Conservation (phyloP, 2,329 filamentous ascomycete genomes). For the Capronia coronata region DNA sequence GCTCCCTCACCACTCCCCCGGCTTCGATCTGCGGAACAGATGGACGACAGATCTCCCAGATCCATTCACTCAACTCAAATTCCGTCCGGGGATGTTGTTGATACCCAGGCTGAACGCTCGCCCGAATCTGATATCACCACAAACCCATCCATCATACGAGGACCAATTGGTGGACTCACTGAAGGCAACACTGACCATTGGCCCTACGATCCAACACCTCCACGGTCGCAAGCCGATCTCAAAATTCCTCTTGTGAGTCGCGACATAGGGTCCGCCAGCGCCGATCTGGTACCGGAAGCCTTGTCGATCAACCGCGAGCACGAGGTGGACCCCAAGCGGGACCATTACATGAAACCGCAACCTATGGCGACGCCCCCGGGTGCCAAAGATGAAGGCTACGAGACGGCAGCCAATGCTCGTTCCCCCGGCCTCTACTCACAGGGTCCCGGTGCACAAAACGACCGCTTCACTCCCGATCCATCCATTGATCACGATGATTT, state of each 20-base stretch:
- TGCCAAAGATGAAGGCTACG: slow-evolving; percentile 82
- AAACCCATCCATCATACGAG: slow-evolving; percentile 77
- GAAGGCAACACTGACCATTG: slow-evolving; percentile 48
- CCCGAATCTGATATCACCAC: slow-evolving; percentile 63
- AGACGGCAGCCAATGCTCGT: slow-evolving; percentile 56
- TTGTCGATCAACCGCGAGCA: slow-evolving; percentile 33
- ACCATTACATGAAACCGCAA: slow-evolving; percentile 34
- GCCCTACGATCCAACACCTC: slow-evolving; percentile 52
- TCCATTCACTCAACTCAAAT: slow-evolving; percentile 21
- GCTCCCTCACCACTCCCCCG: slow-evolving; percentile 51
- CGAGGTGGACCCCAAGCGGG: slow-evolving; percentile 34
- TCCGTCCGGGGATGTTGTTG: slow-evolving; percentile 4
- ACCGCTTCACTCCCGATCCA: slow-evolving; percentile 14
- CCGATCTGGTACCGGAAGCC: slow-evolving; percentile 32
- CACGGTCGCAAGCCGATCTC: slow-evolving; percentile 33
- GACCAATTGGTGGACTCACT: slow-evolving; percentile 56
- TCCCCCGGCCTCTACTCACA: slow-evolving; percentile 24
- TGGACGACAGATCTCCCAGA: slow-evolving; percentile 5
- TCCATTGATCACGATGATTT: slow-evolving; percentile 5
- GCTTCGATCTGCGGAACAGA: slow-evolving; percentile 10
- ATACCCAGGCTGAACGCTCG: slow-evolving; percentile 21
- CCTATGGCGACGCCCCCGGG: slow-evolving; percentile 51
- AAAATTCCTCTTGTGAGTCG: slow-evolving; percentile 34
- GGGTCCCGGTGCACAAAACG: slow-evolving; percentile 10
- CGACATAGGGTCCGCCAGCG: slow-evolving; percentile 41